Percentiles rank a stretch among this genome's conserved stretches.
Conservation (phyloP, 179 eudicot genomes). For the Spergularia azorica region DNA sequence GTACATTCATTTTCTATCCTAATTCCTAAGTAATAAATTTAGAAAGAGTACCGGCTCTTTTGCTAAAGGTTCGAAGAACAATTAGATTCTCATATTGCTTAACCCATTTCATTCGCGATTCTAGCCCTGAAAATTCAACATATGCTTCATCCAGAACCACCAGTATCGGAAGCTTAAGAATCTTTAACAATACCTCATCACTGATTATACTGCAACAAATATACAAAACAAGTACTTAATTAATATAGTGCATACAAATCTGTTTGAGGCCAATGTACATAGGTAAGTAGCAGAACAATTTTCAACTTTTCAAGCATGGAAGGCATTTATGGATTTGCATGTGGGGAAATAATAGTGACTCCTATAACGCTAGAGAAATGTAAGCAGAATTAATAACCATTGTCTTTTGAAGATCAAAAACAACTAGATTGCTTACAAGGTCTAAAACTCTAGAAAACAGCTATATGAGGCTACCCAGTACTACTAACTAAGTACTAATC, state of each 20-base stretch:
- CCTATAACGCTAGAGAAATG: background rate
- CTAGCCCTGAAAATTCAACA: constrained; percentile 81
- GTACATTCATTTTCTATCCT: background rate
- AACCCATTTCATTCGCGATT: constrained; percentile 95
- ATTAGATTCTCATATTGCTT: constrained; percentile 86
- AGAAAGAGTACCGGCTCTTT: constrained; percentile 75
- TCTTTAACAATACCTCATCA: constrained; percentile 71
- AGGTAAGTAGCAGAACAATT: background rate
- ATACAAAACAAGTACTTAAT: background rate
- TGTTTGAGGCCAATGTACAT: background rate
- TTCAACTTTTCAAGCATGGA: background rate
- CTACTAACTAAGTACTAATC: too few relatives aligned
- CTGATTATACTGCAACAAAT: constrained; percentile 67
- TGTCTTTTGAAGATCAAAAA: background rate
- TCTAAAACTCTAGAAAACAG: too few relatives aligned
- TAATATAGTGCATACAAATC: constrained; percentile 9
- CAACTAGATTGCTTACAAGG: background rate
- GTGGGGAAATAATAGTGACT: background rate
- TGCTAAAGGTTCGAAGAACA: constrained; percentile 96
- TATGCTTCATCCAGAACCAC: constrained; percentile 97
- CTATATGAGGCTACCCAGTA: too few relatives aligned
- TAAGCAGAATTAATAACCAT: too few relatives aligned
- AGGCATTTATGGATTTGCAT: background rate
- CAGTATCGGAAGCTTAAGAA: constrained; percentile 76
- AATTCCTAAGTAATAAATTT: background rate